Evolutionary conservation across 2,329 filamentous ascomycete genomes (phyloP).

Genomic region (Tricladium varicosporioides): DNA sequence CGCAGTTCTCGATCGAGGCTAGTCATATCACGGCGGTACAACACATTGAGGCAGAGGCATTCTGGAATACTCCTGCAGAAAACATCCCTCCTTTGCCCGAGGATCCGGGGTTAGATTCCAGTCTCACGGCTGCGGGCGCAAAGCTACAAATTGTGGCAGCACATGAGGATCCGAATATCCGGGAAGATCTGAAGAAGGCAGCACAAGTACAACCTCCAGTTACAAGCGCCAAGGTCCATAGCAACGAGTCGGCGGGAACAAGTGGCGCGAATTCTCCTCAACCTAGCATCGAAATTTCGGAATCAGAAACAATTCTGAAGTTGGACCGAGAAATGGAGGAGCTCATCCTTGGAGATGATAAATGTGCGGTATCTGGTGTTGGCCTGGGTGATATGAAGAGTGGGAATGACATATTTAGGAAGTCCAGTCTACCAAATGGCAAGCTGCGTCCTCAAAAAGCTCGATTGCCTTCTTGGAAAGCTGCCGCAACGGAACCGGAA

Average conservation of each 20-base stretch:
- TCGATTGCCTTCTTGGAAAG: slow-evolving; percentile 3
- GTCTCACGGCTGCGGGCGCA: neutral
- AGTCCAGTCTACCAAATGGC: neutral
- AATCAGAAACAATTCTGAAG: neutral
- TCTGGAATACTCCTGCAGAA: neutral
- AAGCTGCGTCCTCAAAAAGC: neutral
- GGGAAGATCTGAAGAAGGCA: neutral
- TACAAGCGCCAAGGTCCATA: neutral
- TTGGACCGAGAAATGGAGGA: neutral
- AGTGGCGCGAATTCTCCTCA: neutral
- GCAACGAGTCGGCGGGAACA: neutral
- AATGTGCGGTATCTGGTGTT: neutral
- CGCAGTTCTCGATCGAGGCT: too few species aligned
- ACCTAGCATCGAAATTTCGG: neutral
- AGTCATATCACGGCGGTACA: neutral
- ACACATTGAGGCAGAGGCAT: neutral
- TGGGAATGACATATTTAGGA: neutral
- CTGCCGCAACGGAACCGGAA: neutral
- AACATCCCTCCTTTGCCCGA: neutral
- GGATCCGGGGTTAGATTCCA: neutral
- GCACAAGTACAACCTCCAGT: neutral
- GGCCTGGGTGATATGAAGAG: neutral
- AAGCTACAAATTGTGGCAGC: neutral
- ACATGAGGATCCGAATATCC: neutral
- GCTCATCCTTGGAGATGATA: neutral